These are phyloP conservation scores for Lodderomyces theae DNA, from an alignment of 1,139 yeast genomes.

Conservation along the genomic window DNA sequence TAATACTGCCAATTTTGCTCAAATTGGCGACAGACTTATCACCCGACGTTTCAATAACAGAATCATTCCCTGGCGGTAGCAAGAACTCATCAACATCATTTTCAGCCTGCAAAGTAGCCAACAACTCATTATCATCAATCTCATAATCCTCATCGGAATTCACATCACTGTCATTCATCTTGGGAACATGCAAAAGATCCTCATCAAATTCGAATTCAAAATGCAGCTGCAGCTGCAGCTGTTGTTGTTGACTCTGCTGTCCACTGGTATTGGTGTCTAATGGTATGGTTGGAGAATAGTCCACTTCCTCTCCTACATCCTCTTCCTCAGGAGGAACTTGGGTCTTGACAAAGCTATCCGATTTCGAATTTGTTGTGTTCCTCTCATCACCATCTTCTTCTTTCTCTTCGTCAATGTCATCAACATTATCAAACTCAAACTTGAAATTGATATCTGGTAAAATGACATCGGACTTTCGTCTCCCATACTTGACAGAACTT, in stretches of 20 bases:
- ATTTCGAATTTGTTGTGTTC: constrained; percentile 5
- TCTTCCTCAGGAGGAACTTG: constrained; percentile 39
- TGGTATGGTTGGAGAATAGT: constrained; percentile 14
- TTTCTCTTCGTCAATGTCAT: constrained; percentile 16
- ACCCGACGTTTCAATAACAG: background rate
- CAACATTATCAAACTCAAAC: constrained; percentile 50
- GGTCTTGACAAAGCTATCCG: background rate
- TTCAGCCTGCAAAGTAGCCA: constrained; percentile 67
- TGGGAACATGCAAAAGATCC: constrained; percentile 46
- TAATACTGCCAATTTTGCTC: too few relatives aligned
- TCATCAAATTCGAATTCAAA: constrained; percentile 39
- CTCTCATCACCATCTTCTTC: constrained; percentile 11
- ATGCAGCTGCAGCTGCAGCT: background rate
- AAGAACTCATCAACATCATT: constrained; percentile 52
- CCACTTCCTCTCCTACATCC: constrained; percentile 69
- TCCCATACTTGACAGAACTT: constrained; percentile 32
- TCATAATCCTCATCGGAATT: constrained; percentile 69
- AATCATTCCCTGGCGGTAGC: constrained; percentile 8
- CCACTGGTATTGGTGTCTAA: constrained; percentile 16
- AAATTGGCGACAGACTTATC: background rate
- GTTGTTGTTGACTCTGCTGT: constrained; percentile 12
- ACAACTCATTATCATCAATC: constrained; percentile 67
- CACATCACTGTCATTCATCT: constrained; percentile 49
- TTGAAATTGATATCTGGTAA: constrained; percentile 54
- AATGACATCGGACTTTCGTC: constrained; percentile 40